These are phyloP conservation scores for Zarea fungicola DNA, from an alignment of 2,329 filamentous ascomycete species.

Conservation along the genomic window DNA sequence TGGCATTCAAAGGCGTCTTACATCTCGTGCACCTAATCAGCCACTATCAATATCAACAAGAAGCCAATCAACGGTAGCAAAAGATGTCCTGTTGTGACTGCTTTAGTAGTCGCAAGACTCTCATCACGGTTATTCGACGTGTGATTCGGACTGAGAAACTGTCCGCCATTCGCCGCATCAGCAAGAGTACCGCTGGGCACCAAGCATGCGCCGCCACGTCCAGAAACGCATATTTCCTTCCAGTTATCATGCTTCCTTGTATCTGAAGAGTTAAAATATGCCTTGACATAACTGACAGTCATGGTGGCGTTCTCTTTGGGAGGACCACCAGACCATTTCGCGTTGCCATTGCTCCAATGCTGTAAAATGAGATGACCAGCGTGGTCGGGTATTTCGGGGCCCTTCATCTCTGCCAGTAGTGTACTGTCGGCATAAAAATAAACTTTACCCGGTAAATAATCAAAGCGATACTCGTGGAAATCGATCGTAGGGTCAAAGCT, in stretches of 20 bases:
- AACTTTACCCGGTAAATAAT: constrained; percentile 60
- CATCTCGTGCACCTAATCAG: constrained; percentile 9
- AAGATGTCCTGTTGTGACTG: background rate
- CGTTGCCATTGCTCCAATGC: constrained; percentile 75
- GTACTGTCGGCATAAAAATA: constrained; percentile 64
- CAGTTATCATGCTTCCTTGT: constrained; percentile 35
- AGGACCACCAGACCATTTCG: constrained; percentile 65
- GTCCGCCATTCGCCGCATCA: constrained; percentile 9
- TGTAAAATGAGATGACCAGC: constrained; percentile 65
- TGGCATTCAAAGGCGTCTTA: constrained; percentile 1
- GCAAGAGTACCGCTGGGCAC: constrained; percentile 8
- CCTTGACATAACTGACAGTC: constrained; percentile 65
- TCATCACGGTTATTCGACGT: constrained; percentile 5
- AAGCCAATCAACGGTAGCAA: background rate
- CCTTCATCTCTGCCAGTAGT: constrained; percentile 51
- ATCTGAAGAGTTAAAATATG: constrained; percentile 70
- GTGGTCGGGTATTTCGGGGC: constrained; percentile 51
- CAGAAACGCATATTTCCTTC: background rate
- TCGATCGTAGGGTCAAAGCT: constrained; percentile 59
- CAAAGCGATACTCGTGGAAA: constrained; percentile 77
- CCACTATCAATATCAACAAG: constrained; percentile 1
- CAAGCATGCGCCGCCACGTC: constrained; percentile 2
- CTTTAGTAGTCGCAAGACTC: background rate
- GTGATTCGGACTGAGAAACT: constrained; percentile 10
- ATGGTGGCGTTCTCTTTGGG: constrained; percentile 57